A percentile compares a stretch with the other conserved stretches of the same genome.
Conservation (phyloP, 148 eudicot species). For the Cornus controversa region DNA sequence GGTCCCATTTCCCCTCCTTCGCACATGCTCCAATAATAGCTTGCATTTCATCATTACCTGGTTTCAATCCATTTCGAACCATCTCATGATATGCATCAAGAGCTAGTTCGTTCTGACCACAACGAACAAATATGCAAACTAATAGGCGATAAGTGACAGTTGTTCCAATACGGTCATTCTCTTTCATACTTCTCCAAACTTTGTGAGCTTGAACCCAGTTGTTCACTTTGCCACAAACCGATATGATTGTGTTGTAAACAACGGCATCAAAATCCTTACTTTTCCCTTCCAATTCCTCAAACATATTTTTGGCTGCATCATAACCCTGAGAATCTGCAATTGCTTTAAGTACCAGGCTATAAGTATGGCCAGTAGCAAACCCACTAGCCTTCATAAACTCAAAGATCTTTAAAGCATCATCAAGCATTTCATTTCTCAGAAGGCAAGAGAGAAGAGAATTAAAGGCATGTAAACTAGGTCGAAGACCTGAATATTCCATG, state of each 20-base stretch:
- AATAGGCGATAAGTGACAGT: slow-evolving; percentile 45
- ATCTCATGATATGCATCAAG: slow-evolving; percentile 57
- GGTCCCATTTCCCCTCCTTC: slow-evolving; percentile 54
- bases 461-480: slow-evolving; percentile 57
- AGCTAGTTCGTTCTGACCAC: slow-evolving; percentile 55
- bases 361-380: slow-evolving; percentile 49
- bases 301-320: slow-evolving; percentile 40
- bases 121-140: slow-evolving; percentile 60
- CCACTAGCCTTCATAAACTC: slow-evolving; percentile 31
- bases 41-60: slow-evolving; percentile 51
- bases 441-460: slow-evolving; percentile 58
- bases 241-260: slow-evolving; percentile 58
- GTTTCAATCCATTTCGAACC: slow-evolving; percentile 39
- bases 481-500: slow-evolving; percentile 41
- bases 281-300: slow-evolving; percentile 33
- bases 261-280: slow-evolving; percentile 40
- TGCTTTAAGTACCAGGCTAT: slow-evolving; percentile 55
- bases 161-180: slow-evolving; percentile 41
- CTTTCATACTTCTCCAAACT: slow-evolving; percentile 53
- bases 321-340: slow-evolving; percentile 31
- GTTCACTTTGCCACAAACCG: slow-evolving; percentile 48
- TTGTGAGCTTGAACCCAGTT: slow-evolving; percentile 42
- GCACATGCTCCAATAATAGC: slow-evolving; percentile 57
- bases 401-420: slow-evolving; percentile 42
- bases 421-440: slow-evolving; percentile 42